Evolutionary conservation across 2,329 filamentous ascomycete genomes (phyloP).

Genomic region (Claviceps arundinis): DNA sequence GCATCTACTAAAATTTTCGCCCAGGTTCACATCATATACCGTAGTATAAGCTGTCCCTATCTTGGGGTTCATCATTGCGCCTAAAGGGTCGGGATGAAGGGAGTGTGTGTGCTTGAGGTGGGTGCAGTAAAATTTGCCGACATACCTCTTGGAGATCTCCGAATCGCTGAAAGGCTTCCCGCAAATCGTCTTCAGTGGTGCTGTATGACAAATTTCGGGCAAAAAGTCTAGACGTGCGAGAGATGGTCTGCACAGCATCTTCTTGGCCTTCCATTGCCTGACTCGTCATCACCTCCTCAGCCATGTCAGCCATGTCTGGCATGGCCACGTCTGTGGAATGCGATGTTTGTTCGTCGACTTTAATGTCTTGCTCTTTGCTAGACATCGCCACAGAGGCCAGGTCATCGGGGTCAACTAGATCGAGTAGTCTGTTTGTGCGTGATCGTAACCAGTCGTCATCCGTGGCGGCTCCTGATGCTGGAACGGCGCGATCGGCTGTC

Average conservation of each 20-base stretch:
- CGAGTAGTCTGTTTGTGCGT: constrained; percentile 73
- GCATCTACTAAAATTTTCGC: constrained; percentile 99
- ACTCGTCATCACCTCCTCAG: constrained; percentile 14
- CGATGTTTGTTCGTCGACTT: constrained; percentile 10
- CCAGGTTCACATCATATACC: constrained; percentile 84
- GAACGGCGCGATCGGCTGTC: constrained; percentile 13
- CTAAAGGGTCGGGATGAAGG: neutral
- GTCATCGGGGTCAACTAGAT: constrained; percentile 66
- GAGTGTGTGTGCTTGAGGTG: neutral
- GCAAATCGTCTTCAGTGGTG: constrained; percentile 63
- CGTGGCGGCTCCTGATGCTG: constrained; percentile 40
- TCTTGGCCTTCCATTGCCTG: constrained; percentile 13
- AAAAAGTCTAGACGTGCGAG: constrained; percentile 66
- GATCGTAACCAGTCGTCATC: constrained; percentile 89
- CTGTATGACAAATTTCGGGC: constrained; percentile 79
- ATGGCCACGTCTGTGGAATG: constrained; percentile 15
- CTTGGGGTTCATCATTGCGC: constrained; percentile 85
- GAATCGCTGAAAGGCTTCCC: constrained; percentile 55
- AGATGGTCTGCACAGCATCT: constrained; percentile 44
- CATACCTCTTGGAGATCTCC: constrained; percentile 82
- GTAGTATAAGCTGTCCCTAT: constrained; percentile 99
- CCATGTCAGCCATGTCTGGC: constrained; percentile 14
- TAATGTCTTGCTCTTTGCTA: constrained; percentile 8
- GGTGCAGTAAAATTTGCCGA: constrained; percentile 8
- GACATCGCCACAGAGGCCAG: constrained; percentile 13